phyloP scores from a whole-genome alignment of 2,329 filamentous ascomycete genomes.

The Apiospora saccharicola region DNA sequence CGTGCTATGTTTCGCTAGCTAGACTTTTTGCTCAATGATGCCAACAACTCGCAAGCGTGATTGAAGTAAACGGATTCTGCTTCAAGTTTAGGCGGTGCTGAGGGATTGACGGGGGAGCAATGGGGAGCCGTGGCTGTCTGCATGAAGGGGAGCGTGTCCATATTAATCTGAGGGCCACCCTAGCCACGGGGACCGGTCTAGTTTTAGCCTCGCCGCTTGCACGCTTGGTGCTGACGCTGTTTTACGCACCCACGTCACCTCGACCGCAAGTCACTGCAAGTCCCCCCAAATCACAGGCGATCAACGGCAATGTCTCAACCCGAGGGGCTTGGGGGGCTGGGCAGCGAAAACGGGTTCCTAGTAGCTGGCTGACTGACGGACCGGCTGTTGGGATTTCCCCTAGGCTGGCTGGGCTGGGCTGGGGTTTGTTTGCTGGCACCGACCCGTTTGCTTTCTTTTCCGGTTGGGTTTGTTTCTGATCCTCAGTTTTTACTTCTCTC shows the following conservation, averaged over 20 bases:
- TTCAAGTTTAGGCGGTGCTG: background rate
- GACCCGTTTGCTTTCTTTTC: background rate
- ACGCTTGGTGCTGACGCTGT: background rate
- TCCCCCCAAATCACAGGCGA: conserved; percentile 5
- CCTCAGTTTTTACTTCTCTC: background rate
- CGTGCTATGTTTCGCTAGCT: background rate
- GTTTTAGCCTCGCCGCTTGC: conserved; percentile 6
- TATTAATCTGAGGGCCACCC: background rate
- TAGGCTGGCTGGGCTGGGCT: background rate
- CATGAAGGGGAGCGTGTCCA: background rate
- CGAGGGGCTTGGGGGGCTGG: conserved; percentile 10
- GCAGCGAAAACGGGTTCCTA: background rate
- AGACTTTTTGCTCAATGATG: background rate
- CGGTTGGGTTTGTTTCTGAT: background rate
- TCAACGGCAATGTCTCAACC: conserved; percentile 19
- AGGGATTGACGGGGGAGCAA: background rate
- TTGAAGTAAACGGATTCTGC: background rate
- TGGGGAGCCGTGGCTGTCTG: background rate
- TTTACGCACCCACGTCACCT: conserved; percentile 12
- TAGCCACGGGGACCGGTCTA: background rate
- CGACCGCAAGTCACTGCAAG: background rate
- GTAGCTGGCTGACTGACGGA: background rate
- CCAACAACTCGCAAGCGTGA: background rate
- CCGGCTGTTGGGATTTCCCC: background rate
- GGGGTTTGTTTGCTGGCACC: background rate